Conservation (phyloP, 73 alveolate species). For the Paramecium caudatum region DNA sequence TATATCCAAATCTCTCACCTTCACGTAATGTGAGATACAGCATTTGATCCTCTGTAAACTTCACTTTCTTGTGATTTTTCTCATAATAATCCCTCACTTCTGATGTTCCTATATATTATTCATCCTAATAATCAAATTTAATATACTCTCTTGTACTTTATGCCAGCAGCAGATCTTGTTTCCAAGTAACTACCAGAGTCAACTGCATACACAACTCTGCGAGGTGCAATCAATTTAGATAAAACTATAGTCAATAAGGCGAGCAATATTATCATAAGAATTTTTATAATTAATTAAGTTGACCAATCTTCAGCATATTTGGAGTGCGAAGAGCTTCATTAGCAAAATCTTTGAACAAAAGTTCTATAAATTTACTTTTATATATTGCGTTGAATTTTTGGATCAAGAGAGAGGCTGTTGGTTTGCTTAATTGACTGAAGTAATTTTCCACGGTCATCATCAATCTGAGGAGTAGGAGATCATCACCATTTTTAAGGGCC, state of each 20-base stretch:
- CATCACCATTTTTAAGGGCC: background rate
- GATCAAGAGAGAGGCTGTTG: background rate
- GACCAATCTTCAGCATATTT: background rate
- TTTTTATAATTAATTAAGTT: conserved; percentile 38
- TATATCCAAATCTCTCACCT: conserved; percentile 16
- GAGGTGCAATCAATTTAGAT: conserved; percentile 29
- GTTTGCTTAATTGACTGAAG: conserved; percentile 12
- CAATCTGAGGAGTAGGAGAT: background rate
- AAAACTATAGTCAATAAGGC: background rate
- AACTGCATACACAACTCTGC: conserved; percentile 7
- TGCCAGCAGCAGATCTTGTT: background rate
- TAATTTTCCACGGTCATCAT: conserved; percentile 48
- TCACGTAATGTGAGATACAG: background rate
- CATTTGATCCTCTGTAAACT: conserved; percentile 7
- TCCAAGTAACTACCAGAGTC: conserved; percentile 47
- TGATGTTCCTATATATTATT: conserved; percentile 3
- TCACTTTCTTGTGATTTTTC: background rate
- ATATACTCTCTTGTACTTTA: background rate
- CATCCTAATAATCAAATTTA: background rate
- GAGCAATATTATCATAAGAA: conserved; percentile 12
- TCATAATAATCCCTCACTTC: conserved; percentile 33
- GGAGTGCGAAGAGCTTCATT: background rate
- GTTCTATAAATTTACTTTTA: background rate
- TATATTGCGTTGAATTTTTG: conserved; percentile 1
- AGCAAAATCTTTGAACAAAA: conserved; percentile 23